Base-by-base conservation (phyloP, 2,329 filamentous ascomycete genomes). In the Botrytis cinerea region DNA sequence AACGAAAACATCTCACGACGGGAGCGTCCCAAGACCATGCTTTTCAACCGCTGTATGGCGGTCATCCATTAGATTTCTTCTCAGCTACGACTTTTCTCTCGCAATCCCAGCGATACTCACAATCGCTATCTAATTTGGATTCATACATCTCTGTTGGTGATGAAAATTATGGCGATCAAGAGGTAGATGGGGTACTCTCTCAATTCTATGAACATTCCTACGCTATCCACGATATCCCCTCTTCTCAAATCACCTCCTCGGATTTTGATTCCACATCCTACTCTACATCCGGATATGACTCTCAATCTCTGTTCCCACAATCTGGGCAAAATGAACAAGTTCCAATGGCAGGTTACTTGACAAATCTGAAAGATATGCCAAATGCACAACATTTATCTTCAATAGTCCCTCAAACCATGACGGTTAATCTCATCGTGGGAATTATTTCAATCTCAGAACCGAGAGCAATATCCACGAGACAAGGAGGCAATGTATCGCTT, bases 141-240 rank as follows among this genome's bases (percentile, higher is more conserved):
- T 46, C 61, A 18, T 20, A 72, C 16, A 2, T 59, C 10, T 72
- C 62, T 40, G 7, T 40, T 22, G 14, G n/a, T 18, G 76, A 74
- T 60, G 54, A 73, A 1, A 45, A 63, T n/a, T 16, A 22, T 57
- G 64, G 57, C 22, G 2, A 18, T 16, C 72, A 76, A 73, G 76
- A 76, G 16, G 67, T 76, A 54, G 76, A 80, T 43, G 80, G 83
- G 28, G 75, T 85, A 0, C 81, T 91, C 5, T 87, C 88, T 5
- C 87, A 90, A 73, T 97, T 96, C 81, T 92, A 93, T 78, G 89
- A 96, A 76, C 89, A 95, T 78, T 96, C 93, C 0, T 86, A 97
- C 67, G 88, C 90, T 2, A 83, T 91, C 22, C 89, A 97, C 80
- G 87, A 89, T 22, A 81, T 92, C 6, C 82, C 87, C 1, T 92